Conservation (phyloP, 1,284 basidiomycete species). For the Fomes fomentarius region DNA sequence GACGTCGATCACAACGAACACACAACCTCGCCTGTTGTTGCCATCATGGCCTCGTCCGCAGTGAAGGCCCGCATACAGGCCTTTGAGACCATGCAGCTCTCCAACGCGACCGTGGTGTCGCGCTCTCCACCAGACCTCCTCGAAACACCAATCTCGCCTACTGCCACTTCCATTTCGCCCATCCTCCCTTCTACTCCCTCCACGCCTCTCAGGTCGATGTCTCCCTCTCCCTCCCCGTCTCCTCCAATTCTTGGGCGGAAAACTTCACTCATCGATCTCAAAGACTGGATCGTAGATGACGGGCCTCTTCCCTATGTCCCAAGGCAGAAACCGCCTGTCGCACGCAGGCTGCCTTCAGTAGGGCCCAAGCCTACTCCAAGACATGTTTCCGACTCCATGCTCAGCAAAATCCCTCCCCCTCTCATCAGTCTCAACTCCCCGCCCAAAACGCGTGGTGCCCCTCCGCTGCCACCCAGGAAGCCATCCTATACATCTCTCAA, state of each 20-base stretch:
- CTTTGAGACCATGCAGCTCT: constrained; percentile 44
- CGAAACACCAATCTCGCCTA: constrained; percentile 51
- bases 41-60: constrained; percentile 51
- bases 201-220: constrained; percentile 28
- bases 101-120: constrained; percentile 15
- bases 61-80: constrained; percentile 62
- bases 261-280: constrained; percentile 70
- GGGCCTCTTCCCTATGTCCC: constrained; percentile 40
- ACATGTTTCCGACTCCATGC: constrained; percentile 28
- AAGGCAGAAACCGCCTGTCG: constrained; percentile 26
- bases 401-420: constrained; percentile 35
- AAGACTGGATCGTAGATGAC: constrained; percentile 76
- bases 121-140: constrained; percentile 38
- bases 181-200: constrained; percentile 34
- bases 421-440: constrained; percentile 60
- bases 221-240: constrained; percentile 52
- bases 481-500: constrained; percentile 54
- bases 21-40: neutral
- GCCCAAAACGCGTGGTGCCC: constrained; percentile 36
- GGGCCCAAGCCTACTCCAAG: constrained; percentile 20
- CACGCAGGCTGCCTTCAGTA: constrained; percentile 17
- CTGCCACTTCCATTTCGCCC: constrained; percentile 33
- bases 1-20: neutral
- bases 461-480: constrained; percentile 70
- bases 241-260: constrained; percentile 57